phyloP scores from a whole-genome alignment of 2,329 filamentous ascomycete genomes.

The Monosporascus cannonballus region DNA sequence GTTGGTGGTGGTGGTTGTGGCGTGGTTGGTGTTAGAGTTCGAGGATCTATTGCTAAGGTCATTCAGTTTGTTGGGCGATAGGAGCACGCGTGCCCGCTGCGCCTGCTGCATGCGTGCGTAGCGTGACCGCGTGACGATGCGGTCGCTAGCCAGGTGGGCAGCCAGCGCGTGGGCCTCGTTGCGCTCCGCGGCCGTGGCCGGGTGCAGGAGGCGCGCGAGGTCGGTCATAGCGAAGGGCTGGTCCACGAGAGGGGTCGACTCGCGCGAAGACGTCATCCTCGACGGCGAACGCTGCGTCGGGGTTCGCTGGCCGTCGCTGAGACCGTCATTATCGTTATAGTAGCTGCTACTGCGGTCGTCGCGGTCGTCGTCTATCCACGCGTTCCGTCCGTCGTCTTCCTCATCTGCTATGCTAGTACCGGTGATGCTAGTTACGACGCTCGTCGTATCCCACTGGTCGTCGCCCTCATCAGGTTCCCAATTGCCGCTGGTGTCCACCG shows the following conservation, averaged over 20 bases:
- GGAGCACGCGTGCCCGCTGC: slow-evolving; percentile 64
- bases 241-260: slow-evolving; percentile 53
- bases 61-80: slow-evolving; percentile 32
- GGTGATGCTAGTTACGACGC: slow-evolving; percentile 53
- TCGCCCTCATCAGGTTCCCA: slow-evolving; percentile 54
- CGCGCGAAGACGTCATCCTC: slow-evolving; percentile 27
- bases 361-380: slow-evolving; percentile 35
- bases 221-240: slow-evolving; percentile 59
- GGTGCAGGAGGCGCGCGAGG: slow-evolving; percentile 76
- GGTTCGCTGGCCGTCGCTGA: slow-evolving; percentile 54
- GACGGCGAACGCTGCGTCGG: slow-evolving; percentile 64
- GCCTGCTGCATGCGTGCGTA: slow-evolving; percentile 63
- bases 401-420: slow-evolving; percentile 33
- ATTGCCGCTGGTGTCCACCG: slow-evolving; percentile 72
- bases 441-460: slow-evolving; percentile 69
- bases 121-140: slow-evolving; percentile 74
- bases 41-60: slow-evolving; percentile 9
- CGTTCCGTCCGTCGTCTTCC: slow-evolving; percentile 41
- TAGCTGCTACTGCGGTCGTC: slow-evolving; percentile 29
- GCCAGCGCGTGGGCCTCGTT: slow-evolving; percentile 78
- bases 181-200: slow-evolving; percentile 60
- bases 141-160: slow-evolving; percentile 65
- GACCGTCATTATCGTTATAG: slow-evolving; percentile 31
- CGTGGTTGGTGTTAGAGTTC: slow-evolving; percentile 25
- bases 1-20: slow-evolving; percentile 9